Percentiles rank a stretch among this genome's conserved stretches.
These are phyloP conservation scores for Sclerotinia trifoliorum DNA, from an alignment of 2,329 filamentous ascomycete species.

Conservation along the genomic window DNA sequence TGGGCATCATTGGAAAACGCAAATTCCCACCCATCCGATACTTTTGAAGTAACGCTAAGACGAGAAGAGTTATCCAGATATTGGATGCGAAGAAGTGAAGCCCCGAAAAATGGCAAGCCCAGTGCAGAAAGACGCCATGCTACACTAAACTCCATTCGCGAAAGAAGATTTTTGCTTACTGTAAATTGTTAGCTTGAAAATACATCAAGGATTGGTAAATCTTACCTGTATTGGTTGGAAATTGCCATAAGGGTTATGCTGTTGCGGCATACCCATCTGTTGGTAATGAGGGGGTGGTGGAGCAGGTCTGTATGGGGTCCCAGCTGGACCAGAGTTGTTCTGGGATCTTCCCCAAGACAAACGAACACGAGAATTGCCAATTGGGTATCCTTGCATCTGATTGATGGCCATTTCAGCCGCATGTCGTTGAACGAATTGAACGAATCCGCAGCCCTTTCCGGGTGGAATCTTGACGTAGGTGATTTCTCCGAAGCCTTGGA, in stretches of 20 bases:
- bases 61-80: constrained; percentile 42
- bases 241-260: constrained; percentile 38
- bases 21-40: constrained; percentile 42
- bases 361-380: constrained; percentile 96
- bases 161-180: constrained; percentile 41
- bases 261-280: constrained; percentile 51
- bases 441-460: constrained; percentile 98
- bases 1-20: constrained; percentile 41
- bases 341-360: constrained; percentile 97
- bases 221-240: constrained; percentile 41
- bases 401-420: constrained; percentile 99
- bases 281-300: constrained; percentile 75
- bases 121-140: constrained; percentile 41
- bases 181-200: constrained; percentile 12
- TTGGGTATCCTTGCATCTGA: constrained; percentile 99
- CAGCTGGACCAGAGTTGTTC: constrained; percentile 96
- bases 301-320: constrained; percentile 93
- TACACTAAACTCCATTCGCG: constrained; percentile 41
- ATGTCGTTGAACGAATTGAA: constrained; percentile 98
- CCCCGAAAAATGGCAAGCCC: constrained; percentile 37
- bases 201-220: not conserved
- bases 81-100: constrained; percentile 41
- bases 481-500: constrained; percentile 99
- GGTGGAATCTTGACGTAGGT: constrained; percentile 99
- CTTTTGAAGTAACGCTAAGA: constrained; percentile 43